These are phyloP conservation scores for Cryptosporidium viatorum DNA, from an alignment of 169 alveolate species.

Conservation along the genomic window DNA sequence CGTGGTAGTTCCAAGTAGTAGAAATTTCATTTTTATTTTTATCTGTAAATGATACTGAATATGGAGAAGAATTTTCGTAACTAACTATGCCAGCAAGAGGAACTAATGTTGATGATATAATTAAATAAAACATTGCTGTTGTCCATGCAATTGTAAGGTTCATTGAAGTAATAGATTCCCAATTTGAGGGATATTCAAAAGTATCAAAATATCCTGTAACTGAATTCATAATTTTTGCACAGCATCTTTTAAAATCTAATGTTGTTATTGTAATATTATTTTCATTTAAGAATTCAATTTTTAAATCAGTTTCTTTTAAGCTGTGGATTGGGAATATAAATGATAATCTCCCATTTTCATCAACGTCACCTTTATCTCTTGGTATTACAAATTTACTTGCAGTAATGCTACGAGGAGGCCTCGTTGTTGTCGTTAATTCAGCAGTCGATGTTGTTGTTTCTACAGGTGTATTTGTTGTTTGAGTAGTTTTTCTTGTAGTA, in stretches of 20 bases:
- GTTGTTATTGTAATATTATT: constrained; percentile 14
- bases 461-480: constrained; percentile 1
- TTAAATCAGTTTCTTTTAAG: constrained; percentile 2
- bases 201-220: constrained; percentile 58
- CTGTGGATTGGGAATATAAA: constrained; percentile 47
- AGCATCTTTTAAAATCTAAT: constrained; percentile 41
- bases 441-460: constrained; percentile 36
- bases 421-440: constrained; percentile 16
- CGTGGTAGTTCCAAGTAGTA: constrained; percentile 34
- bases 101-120: constrained; percentile 38
- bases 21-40: constrained; percentile 15
- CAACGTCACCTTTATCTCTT: neutral
- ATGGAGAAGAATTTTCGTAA: constrained; percentile 15
- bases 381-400: constrained; percentile 31
- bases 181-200: constrained; percentile 55
- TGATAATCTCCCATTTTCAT: constrained; percentile 26
- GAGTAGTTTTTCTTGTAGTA: constrained; percentile 23
- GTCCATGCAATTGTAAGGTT: constrained; percentile 67
- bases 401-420: neutral
- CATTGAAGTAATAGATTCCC: constrained; percentile 65
- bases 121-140: constrained; percentile 50
- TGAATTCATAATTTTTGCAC: constrained; percentile 33
- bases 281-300: constrained; percentile 16
- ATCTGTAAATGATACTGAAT: neutral
- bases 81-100: constrained; percentile 56